Evolutionary conservation across 1,284 basidiomycete genomes (phyloP).

Genomic region (Cryptococcus deneoformans): DNA sequence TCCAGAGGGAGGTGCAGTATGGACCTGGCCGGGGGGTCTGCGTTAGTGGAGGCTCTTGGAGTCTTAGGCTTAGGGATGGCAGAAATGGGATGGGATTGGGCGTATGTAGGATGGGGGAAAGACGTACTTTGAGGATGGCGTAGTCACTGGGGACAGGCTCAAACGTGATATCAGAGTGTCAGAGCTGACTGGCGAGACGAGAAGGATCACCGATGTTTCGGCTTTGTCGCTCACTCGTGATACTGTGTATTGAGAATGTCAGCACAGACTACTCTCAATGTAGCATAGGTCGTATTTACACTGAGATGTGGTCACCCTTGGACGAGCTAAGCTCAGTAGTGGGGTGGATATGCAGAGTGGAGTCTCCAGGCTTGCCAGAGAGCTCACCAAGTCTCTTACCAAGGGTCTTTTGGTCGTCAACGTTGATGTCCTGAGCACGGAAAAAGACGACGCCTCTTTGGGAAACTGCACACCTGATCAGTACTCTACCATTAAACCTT

Average conservation of each 20-base stretch:
- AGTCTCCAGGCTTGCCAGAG: slow-evolving; percentile 56
- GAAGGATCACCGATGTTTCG: neutral
- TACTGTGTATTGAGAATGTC: neutral
- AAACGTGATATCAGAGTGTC: slow-evolving; percentile 55
- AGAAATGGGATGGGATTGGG: neutral
- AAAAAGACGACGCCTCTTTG: slow-evolving; percentile 71
- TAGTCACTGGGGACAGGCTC: slow-evolving; percentile 66
- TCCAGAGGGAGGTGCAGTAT: slow-evolving; percentile 56
- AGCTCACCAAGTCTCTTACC: slow-evolving; percentile 57
- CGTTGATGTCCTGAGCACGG: slow-evolving; percentile 56
- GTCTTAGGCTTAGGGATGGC: too few relatives aligned
- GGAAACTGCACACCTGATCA: slow-evolving; percentile 50
- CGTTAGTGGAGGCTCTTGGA: too few relatives aligned
- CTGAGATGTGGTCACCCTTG: slow-evolving; percentile 30
- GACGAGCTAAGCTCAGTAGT: slow-evolving; percentile 21
- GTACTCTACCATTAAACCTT: too few relatives aligned
- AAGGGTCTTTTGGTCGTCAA: slow-evolving; percentile 54
- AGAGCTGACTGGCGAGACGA: slow-evolving; percentile 3
- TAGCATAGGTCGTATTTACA: slow-evolving; percentile 17
- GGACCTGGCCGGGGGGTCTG: neutral
- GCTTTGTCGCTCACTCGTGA: neutral
- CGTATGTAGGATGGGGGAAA: neutral
- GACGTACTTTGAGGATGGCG: slow-evolving; percentile 58
- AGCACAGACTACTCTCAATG: neutral
- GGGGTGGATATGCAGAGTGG: slow-evolving; percentile 29